phyloP scores from a whole-genome alignment of 129 eudicot genomes.

The Calendula officinalis region DNA sequence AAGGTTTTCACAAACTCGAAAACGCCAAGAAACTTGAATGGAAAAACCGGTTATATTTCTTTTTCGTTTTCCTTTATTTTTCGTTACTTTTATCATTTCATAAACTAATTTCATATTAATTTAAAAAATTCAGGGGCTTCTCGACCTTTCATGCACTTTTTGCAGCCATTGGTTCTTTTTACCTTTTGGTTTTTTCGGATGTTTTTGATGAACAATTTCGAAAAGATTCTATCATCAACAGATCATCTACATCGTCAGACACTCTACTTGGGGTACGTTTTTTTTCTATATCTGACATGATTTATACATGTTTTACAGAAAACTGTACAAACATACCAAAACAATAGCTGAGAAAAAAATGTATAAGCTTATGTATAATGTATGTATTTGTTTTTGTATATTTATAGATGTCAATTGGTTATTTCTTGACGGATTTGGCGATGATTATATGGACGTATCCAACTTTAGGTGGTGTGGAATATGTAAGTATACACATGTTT shows the following conservation, averaged over 20 bases:
- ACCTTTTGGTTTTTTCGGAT: constrained; percentile 55
- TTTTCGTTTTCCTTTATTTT: neutral
- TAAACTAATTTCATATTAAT: constrained; percentile 12
- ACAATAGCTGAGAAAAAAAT: too few species aligned
- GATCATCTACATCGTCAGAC: constrained; percentile 54
- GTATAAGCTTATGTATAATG: too few species aligned
- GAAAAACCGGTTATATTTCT: constrained; percentile 62
- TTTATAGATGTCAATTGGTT: constrained; percentile 80
- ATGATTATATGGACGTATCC: constrained; percentile 88
- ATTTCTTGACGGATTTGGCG: constrained; percentile 75
- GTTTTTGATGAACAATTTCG: constrained; percentile 43
- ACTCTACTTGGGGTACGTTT: constrained; percentile 59
- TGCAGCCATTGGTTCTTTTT: constrained; percentile 61
- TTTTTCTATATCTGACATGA: neutral
- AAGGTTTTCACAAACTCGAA: constrained; percentile 55
- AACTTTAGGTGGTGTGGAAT: constrained; percentile 82
- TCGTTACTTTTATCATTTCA: constrained; percentile 1
- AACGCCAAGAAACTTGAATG: constrained; percentile 61
- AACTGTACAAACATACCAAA: too few species aligned
- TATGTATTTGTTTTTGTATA: constrained; percentile 19
- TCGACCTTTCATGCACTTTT: constrained; percentile 85
- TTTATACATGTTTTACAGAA: neutral
- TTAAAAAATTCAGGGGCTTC: constrained; percentile 53
- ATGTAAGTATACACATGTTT: constrained; percentile 55
- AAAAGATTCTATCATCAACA: constrained; percentile 40